These are phyloP conservation scores for Heimioporus sp. DNA, from an alignment of 768 basidiomycete species.

Conservation along the genomic window DNA sequence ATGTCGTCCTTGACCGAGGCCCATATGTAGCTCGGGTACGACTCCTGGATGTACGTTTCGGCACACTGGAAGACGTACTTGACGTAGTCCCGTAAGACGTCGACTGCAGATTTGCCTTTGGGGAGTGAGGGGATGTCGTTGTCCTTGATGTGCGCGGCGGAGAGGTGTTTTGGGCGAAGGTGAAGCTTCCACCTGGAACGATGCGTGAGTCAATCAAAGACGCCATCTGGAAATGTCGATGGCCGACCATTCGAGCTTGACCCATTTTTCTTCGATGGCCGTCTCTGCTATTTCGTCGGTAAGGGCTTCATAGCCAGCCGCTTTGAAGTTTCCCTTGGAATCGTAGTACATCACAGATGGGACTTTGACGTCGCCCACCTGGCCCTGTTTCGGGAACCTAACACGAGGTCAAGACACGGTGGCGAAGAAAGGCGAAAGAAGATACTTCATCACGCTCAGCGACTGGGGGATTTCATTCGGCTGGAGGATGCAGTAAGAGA, in stretches of 20 bases:
- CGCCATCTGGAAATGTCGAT: not conserved
- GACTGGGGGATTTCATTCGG: constrained; percentile 28
- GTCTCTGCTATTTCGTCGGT: constrained; percentile 32
- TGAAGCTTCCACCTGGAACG: constrained; percentile 35
- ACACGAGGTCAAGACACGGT: not conserved
- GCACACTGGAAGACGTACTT: constrained; percentile 43
- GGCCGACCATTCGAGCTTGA: constrained; percentile 42
- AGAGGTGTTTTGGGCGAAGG: constrained; percentile 33
- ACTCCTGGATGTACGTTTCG: constrained; percentile 41
- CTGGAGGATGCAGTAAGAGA: constrained; percentile 38
- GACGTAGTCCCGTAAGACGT: constrained; percentile 46
- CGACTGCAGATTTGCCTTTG: constrained; percentile 31
- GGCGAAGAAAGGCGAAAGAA: no score
- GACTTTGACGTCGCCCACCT: constrained; percentile 41
- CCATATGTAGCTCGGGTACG: constrained; percentile 45
- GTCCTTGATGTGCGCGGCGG: constrained; percentile 22
- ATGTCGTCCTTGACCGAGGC: constrained; percentile 37
- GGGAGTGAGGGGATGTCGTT: constrained; percentile 40
- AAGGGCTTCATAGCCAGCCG: constrained; percentile 42
- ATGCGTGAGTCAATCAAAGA: not conserved
- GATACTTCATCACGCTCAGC: constrained; percentile 16
- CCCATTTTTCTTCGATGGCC: constrained; percentile 40
- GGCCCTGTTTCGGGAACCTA: constrained; percentile 39
- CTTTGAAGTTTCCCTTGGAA: constrained; percentile 32
- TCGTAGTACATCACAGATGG: constrained; percentile 48